phyloP scores from a whole-genome alignment of 129 eudicot genomes.

The Escallonia herrerae region DNA sequence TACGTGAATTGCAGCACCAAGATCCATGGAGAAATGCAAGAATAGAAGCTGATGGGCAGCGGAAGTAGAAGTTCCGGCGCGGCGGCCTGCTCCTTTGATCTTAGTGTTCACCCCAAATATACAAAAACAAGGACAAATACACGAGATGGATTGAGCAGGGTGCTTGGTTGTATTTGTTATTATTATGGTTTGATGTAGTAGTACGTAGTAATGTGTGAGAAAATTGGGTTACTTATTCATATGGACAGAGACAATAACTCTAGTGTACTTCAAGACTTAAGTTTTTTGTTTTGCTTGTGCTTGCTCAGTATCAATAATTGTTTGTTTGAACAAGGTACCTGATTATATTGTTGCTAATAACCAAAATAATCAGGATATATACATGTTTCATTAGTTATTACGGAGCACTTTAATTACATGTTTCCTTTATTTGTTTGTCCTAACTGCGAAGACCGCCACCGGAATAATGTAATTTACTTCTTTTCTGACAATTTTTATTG shows the following conservation, averaged over 20 bases:
- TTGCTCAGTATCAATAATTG: neutral
- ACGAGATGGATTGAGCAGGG: slow-evolving; percentile 33
- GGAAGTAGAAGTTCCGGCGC: slow-evolving; percentile 12
- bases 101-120: slow-evolving; percentile 16
- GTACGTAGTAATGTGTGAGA: slow-evolving; percentile 3
- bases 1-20: slow-evolving; percentile 44
- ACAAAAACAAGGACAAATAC: neutral
- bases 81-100: slow-evolving; percentile 38
- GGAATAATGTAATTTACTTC: too few relatives aligned
- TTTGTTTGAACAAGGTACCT: neutral
- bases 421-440: too few relatives aligned
- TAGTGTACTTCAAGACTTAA: neutral
- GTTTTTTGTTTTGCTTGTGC: neutral
- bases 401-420: too few relatives aligned
- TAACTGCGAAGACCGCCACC: too few relatives aligned
- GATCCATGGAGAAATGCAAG: slow-evolving; percentile 95
- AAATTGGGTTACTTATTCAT: neutral
- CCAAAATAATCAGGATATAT: too few relatives aligned
- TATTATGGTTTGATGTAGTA: slow-evolving; percentile 1
- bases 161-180: slow-evolving; percentile 16
- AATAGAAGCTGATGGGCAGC: slow-evolving; percentile 51
- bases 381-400: too few relatives aligned
- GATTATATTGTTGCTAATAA: too few relatives aligned
- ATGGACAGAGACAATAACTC: too few relatives aligned
- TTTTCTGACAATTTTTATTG: too few relatives aligned